Evolutionary conservation across 2,329 filamentous ascomycete genomes (phyloP), one percentile per base, ranked within the genome.

Genomic region (Pseudogymnoascus sp.): DNA sequence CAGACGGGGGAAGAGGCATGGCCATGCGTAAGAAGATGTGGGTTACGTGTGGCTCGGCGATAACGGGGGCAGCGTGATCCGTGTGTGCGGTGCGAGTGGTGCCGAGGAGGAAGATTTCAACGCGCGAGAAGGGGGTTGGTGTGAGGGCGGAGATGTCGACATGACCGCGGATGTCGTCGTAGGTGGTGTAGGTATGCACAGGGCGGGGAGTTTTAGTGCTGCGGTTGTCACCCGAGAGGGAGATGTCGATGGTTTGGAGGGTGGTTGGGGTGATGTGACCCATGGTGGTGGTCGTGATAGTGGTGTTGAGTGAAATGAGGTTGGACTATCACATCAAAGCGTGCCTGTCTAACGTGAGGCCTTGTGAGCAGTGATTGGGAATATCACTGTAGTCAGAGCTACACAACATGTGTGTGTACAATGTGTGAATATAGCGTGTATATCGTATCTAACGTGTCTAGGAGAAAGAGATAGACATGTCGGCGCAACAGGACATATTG

Each of bases 1-100:
- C 22, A 46, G 41, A 46, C 4, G 6, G 41, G 22, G 41, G 41
- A 19, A 74, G 66, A 19, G 72, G 72, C 72, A 74, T 74, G 38
- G 63, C 60, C 61, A 74, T 61, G 31, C 69, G 72, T 38, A 74
- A 62, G 59, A 73, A 73, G 63, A 66, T 72, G 66, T 74, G 71
- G 19, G 65, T 19, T 37, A 19, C 26, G 26, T 19, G 24, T 59
- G 53, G 28, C 41, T 6, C 41, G 22, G 10, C 33, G 53, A 31
- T 37, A 6, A 59, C 1, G 28, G 26, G 16, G 14, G 11, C 8
- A 26, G 26, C 8, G 53, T 59, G 28, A 59, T 59, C 26, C 11
- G 53, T 16, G 7, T 33, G 26, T 12, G 14, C 14, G 12, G 53
- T 59, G 8, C 33, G 26, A 8, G 53, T 59, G 26, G 26, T 59